Percentiles rank a stretch among this genome's conserved stretches.
Evolutionary conservation across 768 basidiomycete species (phyloP).

Genomic region (Mycena haematopus): DNA sequence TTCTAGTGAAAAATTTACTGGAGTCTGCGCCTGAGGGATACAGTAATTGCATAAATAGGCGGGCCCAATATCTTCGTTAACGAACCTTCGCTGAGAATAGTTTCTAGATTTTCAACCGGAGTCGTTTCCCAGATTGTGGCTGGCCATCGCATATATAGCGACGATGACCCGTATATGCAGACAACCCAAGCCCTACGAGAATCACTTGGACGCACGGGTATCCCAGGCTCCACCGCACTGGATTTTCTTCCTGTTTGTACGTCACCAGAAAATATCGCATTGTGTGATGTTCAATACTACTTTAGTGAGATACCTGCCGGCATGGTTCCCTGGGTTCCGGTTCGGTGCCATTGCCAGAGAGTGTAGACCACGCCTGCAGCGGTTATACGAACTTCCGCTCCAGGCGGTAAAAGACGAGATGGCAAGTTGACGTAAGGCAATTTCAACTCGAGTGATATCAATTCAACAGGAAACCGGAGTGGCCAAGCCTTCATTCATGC

Average conservation of each 20-base stretch:
- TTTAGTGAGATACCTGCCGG: conserved; percentile 45
- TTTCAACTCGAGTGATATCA: not conserved
- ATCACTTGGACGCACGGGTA: not conserved
- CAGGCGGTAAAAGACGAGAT: conserved; percentile 33
- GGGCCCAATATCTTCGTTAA: too few species aligned
- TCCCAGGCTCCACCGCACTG: not conserved
- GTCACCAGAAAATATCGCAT: not conserved
- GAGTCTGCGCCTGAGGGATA: conserved; percentile 25
- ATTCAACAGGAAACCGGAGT: conserved; percentile 6
- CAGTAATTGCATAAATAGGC: conserved; percentile 6
- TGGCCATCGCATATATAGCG: not conserved
- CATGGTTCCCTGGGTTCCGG: conserved; percentile 26
- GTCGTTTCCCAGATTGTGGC: not conserved
- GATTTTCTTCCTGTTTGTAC: not conserved
- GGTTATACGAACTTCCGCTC: conserved; percentile 43
- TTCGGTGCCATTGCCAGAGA: conserved; percentile 41
- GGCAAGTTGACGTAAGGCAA: conserved; percentile 31
- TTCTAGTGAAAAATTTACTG: conserved; percentile 40
- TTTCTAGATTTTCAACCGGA: not conserved
- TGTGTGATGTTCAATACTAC: conserved; percentile 16
- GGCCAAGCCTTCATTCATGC: conserved; percentile 1
- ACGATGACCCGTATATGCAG: not conserved
- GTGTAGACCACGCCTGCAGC: conserved; percentile 36
- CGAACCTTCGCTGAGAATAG: too few species aligned
- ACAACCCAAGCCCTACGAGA: not conserved